A percentile compares a stretch with the other conserved stretches of the same genome.
Evolutionary conservation across 352 stramenopile species (phyloP).

Genomic region (Phytophthora hibernalis): DNA sequence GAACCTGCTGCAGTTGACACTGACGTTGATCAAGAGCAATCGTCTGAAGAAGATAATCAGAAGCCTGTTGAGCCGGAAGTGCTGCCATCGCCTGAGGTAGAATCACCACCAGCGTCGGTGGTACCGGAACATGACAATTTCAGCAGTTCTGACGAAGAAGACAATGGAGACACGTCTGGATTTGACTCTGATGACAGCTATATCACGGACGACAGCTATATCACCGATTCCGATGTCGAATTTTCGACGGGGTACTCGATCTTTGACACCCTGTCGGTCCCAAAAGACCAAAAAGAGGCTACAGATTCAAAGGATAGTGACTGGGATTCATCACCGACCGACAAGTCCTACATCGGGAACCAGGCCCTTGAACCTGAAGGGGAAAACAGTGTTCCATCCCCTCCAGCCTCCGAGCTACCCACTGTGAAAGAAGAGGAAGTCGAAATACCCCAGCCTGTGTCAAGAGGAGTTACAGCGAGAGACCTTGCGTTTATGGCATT

Average conservation of each 20-base stretch:
- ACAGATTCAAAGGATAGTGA: conserved; percentile 17
- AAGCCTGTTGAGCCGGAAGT: background rate
- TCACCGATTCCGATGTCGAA: conserved; percentile 50
- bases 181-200: conserved; percentile 44
- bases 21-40: conserved; percentile 10
- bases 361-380: conserved; percentile 22
- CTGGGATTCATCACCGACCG: background rate
- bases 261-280: conserved; percentile 6
- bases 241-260: conserved; percentile 34
- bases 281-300: conserved; percentile 1
- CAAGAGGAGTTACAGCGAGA: conserved; percentile 30
- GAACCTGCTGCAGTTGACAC: conserved; percentile 2
- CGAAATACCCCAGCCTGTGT: conserved; percentile 14
- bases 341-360: conserved; percentile 9
- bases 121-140: conserved; percentile 14
- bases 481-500: conserved; percentile 43
- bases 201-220: too few relatives aligned
- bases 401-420: conserved; percentile 26
- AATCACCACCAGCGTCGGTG: conserved; percentile 19
- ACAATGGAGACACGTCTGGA: conserved; percentile 22
- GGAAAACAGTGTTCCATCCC: conserved; percentile 6
- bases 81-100: background rate
- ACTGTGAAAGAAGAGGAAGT: conserved; percentile 35
- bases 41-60: conserved; percentile 15
- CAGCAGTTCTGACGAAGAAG: conserved; percentile 29